A percentile compares a stretch with the other conserved stretches of the same genome.
phyloP scores from a whole-genome alignment of 495 filamentous ascomycete species.

The Elasticomyces elasticus region DNA sequence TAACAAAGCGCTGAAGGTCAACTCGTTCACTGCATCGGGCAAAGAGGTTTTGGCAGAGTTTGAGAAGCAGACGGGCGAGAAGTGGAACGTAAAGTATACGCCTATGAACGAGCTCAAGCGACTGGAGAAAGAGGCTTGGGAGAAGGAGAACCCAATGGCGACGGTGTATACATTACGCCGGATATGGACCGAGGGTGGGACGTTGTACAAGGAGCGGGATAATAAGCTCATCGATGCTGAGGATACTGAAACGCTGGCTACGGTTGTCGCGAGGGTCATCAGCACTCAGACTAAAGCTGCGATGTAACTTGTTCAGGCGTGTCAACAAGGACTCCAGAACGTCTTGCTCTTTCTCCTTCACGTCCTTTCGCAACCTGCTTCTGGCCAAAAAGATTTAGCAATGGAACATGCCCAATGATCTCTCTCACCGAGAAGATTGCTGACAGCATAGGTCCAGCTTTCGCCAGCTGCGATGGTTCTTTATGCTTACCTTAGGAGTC shows the following conservation, averaged over 20 bases:
- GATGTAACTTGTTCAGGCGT: too few species aligned
- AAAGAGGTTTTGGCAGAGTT: slow-evolving; percentile 54
- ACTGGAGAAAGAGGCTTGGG: slow-evolving; percentile 48
- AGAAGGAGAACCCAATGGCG: slow-evolving; percentile 40
- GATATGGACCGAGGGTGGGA: slow-evolving; percentile 63
- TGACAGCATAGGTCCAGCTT: too few species aligned
- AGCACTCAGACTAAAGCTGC: background rate
- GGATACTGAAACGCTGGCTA: background rate
- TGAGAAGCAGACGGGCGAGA: slow-evolving; percentile 49
- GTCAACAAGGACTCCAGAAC: too few species aligned
- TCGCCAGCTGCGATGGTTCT: too few species aligned
- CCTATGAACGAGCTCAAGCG: slow-evolving; percentile 40
- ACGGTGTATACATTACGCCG: slow-evolving; percentile 48
- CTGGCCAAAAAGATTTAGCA: too few species aligned
- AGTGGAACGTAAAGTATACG: slow-evolving; percentile 46
- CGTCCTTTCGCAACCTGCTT: too few species aligned
- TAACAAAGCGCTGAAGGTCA: slow-evolving; percentile 51
- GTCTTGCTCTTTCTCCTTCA: too few species aligned
- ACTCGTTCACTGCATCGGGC: slow-evolving; percentile 57
- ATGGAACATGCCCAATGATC: too few species aligned
- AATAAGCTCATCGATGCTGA: slow-evolving; percentile 43
- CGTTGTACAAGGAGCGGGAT: slow-evolving; percentile 55
- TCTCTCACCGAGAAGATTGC: too few species aligned
- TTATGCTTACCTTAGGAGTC: too few species aligned
- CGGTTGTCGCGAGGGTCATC: background rate